Percentiles rank a stretch among this genome's conserved stretches.
Conservation (phyloP, 2,329 filamentous ascomycete species). For the Colletotrichum lini region DNA sequence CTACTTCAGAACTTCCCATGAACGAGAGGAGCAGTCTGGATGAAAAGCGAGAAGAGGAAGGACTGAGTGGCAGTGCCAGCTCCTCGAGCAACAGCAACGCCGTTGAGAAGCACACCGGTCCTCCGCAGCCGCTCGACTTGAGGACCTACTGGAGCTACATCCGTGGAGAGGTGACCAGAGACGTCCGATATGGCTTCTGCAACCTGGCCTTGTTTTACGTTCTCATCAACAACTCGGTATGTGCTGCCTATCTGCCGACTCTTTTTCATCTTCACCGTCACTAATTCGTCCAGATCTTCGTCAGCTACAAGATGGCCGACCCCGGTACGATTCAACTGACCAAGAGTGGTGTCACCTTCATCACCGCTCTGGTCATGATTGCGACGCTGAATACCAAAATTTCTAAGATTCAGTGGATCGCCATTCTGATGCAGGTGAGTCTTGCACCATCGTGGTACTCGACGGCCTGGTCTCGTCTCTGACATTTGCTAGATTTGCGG, state of each 20-base stretch:
- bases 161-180: constrained; percentile 47
- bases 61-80: constrained; percentile 33
- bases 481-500: constrained; percentile 46
- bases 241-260: neutral
- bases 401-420: constrained; percentile 51
- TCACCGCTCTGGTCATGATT: constrained; percentile 51
- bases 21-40: constrained; percentile 42
- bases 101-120: constrained; percentile 30
- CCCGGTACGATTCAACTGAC: constrained; percentile 52
- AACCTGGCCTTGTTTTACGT: constrained; percentile 52
- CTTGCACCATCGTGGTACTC: neutral
- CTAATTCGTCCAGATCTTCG: constrained; percentile 48
- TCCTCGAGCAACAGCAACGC: constrained; percentile 26
- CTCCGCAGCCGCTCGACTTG: constrained; percentile 32
- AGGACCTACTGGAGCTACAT: constrained; percentile 44
- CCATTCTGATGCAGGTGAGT: constrained; percentile 50
- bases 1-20: constrained; percentile 39
- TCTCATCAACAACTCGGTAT: constrained; percentile 52
- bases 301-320: constrained; percentile 51
- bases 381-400: constrained; percentile 47
- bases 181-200: constrained; percentile 51
- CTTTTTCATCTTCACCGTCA: neutral
- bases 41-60: constrained; percentile 44
- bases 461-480: neutral
- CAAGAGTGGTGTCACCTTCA: constrained; percentile 51